A percentile compares a stretch with the other conserved stretches of the same genome.
phyloP scores from a whole-genome alignment of 768 basidiomycete genomes.

The Cystofilobasidium macerans region DNA sequence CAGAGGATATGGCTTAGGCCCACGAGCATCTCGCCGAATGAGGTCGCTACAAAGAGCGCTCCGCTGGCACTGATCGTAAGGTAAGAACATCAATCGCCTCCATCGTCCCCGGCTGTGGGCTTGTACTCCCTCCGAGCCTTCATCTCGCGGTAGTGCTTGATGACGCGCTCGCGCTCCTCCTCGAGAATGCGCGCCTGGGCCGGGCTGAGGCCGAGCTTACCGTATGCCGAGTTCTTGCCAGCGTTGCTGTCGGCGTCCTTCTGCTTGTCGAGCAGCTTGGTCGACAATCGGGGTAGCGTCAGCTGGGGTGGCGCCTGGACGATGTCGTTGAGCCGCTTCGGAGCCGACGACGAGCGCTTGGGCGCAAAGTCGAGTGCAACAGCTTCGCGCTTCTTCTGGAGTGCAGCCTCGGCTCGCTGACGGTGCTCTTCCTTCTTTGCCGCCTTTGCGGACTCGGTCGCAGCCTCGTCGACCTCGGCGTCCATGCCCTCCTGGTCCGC shows the following conservation, averaged over 20 bases:
- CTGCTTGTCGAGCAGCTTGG: conserved; percentile 12
- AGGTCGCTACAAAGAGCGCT: too few species aligned
- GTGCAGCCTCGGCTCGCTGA: background rate
- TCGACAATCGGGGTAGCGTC: conserved; percentile 22
- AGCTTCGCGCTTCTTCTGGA: conserved; percentile 9
- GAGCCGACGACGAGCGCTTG: conserved; percentile 19
- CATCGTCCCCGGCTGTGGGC: background rate
- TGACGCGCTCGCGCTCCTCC: conserved; percentile 27
- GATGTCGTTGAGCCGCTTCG: conserved; percentile 24
- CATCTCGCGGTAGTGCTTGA: conserved; percentile 21
- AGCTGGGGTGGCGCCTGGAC: conserved; percentile 21
- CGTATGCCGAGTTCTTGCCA: conserved; percentile 1
- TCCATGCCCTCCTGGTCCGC: background rate
- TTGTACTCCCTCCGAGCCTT: conserved; percentile 22
- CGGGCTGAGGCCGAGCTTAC: conserved; percentile 13
- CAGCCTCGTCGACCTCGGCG: background rate
- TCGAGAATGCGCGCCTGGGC: conserved; percentile 26
- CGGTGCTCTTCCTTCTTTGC: background rate
- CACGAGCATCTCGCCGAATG: too few species aligned
- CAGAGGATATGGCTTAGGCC: too few species aligned
- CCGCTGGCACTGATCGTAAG: too few species aligned
- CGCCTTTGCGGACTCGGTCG: background rate
- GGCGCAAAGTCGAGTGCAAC: conserved; percentile 14
- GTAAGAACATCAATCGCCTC: background rate
- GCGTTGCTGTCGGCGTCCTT: background rate